Conservation (phyloP, 306 rosid species). For the Cercis canadensis region DNA sequence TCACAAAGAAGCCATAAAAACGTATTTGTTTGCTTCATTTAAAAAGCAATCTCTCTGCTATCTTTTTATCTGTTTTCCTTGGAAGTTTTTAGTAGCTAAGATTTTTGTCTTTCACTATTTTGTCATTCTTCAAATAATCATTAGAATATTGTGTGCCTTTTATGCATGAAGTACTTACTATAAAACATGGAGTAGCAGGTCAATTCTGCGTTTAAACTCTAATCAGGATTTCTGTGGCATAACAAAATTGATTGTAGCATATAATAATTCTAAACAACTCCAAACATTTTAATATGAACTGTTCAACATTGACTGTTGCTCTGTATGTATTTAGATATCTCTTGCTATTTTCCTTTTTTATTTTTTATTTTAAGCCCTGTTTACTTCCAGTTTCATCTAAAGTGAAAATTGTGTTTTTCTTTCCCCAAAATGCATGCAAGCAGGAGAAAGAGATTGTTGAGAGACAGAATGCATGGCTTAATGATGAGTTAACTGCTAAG, state of each 20-base stretch:
- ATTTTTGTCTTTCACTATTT: not conserved
- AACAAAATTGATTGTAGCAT: not conserved
- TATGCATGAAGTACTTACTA: not conserved
- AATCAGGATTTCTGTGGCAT: not conserved
- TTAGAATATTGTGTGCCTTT: no score
- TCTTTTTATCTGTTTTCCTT: no score
- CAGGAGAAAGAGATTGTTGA: constrained; percentile 96
- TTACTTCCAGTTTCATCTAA: constrained; percentile 25
- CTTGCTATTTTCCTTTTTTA: not conserved
- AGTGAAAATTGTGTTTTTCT: constrained; percentile 29
- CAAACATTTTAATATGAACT: not conserved
- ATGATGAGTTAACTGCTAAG: constrained; percentile 79
- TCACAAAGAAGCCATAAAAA: no score
- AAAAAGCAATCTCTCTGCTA: not conserved
- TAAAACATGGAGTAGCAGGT: not conserved
- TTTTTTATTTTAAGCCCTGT: not conserved
- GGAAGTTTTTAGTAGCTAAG: not conserved
- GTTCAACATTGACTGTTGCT: constrained; percentile 10
- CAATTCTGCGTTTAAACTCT: not conserved
- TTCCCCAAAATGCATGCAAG: constrained; percentile 17
- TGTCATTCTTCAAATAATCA: not conserved
- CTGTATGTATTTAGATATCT: constrained; percentile 12
- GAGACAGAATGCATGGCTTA: constrained; percentile 86
- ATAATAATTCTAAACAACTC: not conserved
- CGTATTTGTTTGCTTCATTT: no score